Conservation (phyloP, 768 basidiomycete species). For the Piloderma croceum region DNA sequence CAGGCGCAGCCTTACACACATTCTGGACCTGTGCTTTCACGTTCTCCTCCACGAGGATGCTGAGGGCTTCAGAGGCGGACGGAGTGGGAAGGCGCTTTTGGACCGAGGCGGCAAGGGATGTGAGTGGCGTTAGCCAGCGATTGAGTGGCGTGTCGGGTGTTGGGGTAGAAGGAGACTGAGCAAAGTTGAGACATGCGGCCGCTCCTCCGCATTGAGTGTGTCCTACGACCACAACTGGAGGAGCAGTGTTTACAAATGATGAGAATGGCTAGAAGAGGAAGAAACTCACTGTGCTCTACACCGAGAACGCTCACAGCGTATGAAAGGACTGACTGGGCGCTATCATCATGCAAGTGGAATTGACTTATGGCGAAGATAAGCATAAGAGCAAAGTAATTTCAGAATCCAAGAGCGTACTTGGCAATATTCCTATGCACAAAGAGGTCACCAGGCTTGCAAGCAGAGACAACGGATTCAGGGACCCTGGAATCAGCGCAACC, state of each 20-base stretch:
- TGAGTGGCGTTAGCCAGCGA: slow-evolving; percentile 70
- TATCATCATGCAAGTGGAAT: slow-evolving; percentile 67
- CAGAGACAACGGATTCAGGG: slow-evolving; percentile 70
- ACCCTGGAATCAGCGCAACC: slow-evolving; percentile 84
- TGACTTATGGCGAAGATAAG: slow-evolving; percentile 42
- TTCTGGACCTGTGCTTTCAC: slow-evolving; percentile 51
- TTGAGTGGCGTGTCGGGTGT: slow-evolving; percentile 43
- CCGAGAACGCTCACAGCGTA: slow-evolving; percentile 70
- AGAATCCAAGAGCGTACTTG: slow-evolving; percentile 58
- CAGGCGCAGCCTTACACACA: slow-evolving; percentile 39
- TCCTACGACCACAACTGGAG: slow-evolving; percentile 73
- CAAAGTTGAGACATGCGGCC: slow-evolving; percentile 46
- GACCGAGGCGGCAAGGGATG: slow-evolving; percentile 43
- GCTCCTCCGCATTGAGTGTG: slow-evolving; percentile 83
- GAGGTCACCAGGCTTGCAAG: slow-evolving; percentile 68
- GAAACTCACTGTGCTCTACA: slow-evolving; percentile 68
- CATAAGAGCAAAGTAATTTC: not conserved
- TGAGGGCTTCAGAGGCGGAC: slow-evolving; percentile 33
- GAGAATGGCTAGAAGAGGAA: slow-evolving; percentile 20
- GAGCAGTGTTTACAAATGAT: slow-evolving; percentile 6
- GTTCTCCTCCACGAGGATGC: slow-evolving; percentile 52
- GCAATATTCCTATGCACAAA: slow-evolving; percentile 87
- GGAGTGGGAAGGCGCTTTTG: slow-evolving; percentile 35
- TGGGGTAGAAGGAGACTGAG: slow-evolving; percentile 27
- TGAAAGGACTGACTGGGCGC: slow-evolving; percentile 61